Evolutionary conservation across 2,329 filamentous ascomycete genomes (phyloP).

Genomic region (Bipolaris bicolor): DNA sequence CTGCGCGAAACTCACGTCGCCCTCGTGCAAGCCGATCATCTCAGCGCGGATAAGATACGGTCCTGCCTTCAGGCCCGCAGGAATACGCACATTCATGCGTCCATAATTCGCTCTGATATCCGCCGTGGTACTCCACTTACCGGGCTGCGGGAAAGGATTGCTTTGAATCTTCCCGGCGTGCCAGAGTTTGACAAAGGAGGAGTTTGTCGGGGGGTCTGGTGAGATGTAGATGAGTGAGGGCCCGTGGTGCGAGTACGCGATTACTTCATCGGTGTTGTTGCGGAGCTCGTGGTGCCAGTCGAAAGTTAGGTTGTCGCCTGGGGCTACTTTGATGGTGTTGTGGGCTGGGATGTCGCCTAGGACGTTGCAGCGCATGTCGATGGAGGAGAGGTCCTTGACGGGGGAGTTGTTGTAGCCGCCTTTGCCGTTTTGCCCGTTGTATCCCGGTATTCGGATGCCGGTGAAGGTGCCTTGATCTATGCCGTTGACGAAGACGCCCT

Average conservation of each 20-base stretch:
- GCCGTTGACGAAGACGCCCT: conserved; percentile 43
- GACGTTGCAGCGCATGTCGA: conserved; percentile 51
- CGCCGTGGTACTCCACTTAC: conserved; percentile 43
- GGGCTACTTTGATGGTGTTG: conserved; percentile 44
- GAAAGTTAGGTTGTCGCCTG: conserved; percentile 50
- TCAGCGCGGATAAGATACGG: conserved; percentile 52
- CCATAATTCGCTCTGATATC: conserved; percentile 32
- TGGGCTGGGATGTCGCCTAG: conserved; percentile 47
- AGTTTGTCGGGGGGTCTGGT: conserved; percentile 47
- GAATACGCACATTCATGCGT: conserved; percentile 42
- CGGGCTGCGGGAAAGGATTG: conserved; percentile 40
- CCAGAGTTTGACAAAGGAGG: conserved; percentile 51
- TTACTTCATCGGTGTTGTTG: conserved; percentile 44
- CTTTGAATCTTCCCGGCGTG: conserved; percentile 47
- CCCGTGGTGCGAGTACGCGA: conserved; percentile 34
- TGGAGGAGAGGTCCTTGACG: conserved; percentile 48
- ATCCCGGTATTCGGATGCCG: conserved; percentile 38
- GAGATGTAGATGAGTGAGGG: conserved; percentile 52
- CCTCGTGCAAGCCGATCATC: conserved; percentile 54
- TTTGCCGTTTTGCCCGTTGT: conserved; percentile 44
- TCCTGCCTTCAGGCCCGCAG: conserved; percentile 45
- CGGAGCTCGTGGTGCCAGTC: conserved; percentile 51
- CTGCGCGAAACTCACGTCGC: conserved; percentile 35
- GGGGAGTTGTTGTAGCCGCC: conserved; percentile 51
- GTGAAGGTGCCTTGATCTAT: conserved; percentile 39